Conservation (phyloP, 495 filamentous ascomycete genomes). For the Aspergillus affinis region DNA sequence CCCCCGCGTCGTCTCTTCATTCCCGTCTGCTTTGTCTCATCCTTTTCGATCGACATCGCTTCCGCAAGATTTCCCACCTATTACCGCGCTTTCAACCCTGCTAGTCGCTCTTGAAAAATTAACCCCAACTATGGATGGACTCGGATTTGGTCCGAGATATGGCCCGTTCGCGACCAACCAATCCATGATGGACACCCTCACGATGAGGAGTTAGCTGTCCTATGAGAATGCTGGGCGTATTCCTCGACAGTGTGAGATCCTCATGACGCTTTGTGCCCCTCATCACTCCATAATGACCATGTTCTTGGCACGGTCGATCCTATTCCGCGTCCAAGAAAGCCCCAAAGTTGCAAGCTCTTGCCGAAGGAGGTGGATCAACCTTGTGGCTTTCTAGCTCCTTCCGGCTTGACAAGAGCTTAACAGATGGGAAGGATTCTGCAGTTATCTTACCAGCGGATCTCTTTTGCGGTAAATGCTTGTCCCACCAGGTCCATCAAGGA, state of each 20-base stretch:
- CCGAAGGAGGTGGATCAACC: not conserved
- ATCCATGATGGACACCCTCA: not conserved
- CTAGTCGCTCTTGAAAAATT: too few species aligned
- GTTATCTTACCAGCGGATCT: not conserved
- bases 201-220: not conserved
- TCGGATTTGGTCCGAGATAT: not conserved
- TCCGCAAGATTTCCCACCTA: not conserved
- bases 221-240: not conserved
- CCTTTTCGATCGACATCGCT: not conserved
- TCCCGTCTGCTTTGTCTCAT: too few species aligned
- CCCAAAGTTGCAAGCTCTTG: not conserved
- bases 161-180: not conserved
- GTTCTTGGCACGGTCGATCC: not conserved
- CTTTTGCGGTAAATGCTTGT: not conserved
- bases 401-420: not conserved
- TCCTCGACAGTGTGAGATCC: not conserved
- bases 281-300: not conserved
- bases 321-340: not conserved
- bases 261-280: not conserved
- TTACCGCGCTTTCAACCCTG: not conserved
- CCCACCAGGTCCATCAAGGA: not conserved
- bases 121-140: not conserved
- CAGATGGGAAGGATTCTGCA: not conserved
- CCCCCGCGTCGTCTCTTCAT: too few species aligned
- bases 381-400: not conserved